Base-by-base conservation (phyloP, 1,284 basidiomycete species). In the Ceratobasidium sp. region DNA sequence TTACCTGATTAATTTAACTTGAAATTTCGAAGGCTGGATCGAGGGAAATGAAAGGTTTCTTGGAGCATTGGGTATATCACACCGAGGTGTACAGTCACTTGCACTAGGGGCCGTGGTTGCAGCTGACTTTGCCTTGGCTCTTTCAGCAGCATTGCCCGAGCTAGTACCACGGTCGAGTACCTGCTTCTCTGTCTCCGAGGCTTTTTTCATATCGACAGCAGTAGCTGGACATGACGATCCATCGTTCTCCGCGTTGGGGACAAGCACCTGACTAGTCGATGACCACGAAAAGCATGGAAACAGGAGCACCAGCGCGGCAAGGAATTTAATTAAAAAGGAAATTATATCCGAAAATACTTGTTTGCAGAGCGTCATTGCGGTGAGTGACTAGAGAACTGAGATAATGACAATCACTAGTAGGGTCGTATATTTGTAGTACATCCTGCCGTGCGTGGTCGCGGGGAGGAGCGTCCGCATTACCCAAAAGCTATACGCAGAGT, bases 381-480 rank as follows among this genome's bases (percentile, higher is more conserved):
- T 6, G 22, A 54, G 22, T 25, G 52, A 54, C 52, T 25, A 54
- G 52, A 11, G 22, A 54, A 54, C 52, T 54, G 52, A 54, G 52
- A 6, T n/a, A 25, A 25, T 54, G 25, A 29, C n/a, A 6, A 25
- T 22, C 9, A 54, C 52, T 22, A 54, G 4, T 54, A 54, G n/a
- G 22, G 52, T 54, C 52, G 52, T 25, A 54, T 25, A 54, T 54
- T 54, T 54, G 52, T 54, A 54, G n/a, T 25, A 54, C 52, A 54
- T 54, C 52, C 52, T 54, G 52, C n/a, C 19, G 52, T 40, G 37
- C n/a, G n/a, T 54, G 52, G 9, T 22, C 25, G 52, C n/a, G 22
- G 52, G n/a, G 52, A 54, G 52, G 9, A 25, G 22, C 52, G 11
- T 54, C 51, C n/a, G 3, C 9, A 11, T 25, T 25, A 54, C 51